Evolutionary conservation across 2,329 filamentous ascomycete species (phyloP), one percentile per base, ranked within the genome.

Genomic region (Trichoderma endophyticum): DNA sequence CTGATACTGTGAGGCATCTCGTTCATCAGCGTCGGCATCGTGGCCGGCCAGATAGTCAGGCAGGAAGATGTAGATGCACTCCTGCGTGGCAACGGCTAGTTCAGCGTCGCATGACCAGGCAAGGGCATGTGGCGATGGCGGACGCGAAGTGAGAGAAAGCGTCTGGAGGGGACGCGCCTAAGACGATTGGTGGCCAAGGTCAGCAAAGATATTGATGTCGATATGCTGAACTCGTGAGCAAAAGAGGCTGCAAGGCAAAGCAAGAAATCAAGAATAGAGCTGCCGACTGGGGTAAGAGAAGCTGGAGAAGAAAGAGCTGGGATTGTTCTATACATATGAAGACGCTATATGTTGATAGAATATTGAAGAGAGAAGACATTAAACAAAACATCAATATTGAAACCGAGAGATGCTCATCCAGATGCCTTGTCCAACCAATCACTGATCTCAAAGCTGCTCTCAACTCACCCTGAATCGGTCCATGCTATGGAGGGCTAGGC

Each of bases 51-150:
- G 74, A 59, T 80, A 87, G 57, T 86, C 83, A 5, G 87, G 87
- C 6, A 88, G 77, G 72, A 84, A 87, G 61, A 88, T 78, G 74
- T 85, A 82, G 34, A 89, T 80, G 56, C 84, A 86, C 77, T 90
- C 88, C 73, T 88, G 86, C n/a, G 86, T 85, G 3, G 84, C 85
- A 36, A 89, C 82, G 39, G 87, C 88, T 6, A 90, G 81, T 75
- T 89, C 88, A 28, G 84, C 86, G 68, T 90, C 88, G 73, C 85
- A 85, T 26, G 88, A 90, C 85, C 87, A 89, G 43, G 85, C 76
- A 9, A 84, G 74, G 1, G 82, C 79, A 71, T 83, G 83, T 5
- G 81, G 81, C 32, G 83, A 83, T 72, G 85, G 78, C 21, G 85
- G 84, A 5, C 84, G 79, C 12, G 83, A 82, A 48, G 80, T 79